Evolutionary conservation across 805 yeast genomes (phyloP), one percentile per base, ranked within the genome.

Genomic region (Cyberlindnera meyerae): DNA sequence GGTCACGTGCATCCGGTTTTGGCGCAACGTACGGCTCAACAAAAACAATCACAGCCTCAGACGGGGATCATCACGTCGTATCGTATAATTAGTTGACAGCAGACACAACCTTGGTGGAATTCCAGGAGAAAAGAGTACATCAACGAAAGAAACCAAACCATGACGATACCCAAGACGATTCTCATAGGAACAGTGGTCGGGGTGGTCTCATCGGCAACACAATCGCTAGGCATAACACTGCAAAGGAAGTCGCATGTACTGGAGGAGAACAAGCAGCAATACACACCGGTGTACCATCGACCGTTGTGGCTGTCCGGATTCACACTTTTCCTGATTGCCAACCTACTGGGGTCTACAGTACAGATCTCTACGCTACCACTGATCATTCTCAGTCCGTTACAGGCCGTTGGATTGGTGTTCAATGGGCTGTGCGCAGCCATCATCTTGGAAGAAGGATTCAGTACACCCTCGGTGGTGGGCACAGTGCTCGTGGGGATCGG

Each of bases 391-490:
- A 79, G 88, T 17, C 95, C 96, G 0, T 61, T 87, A 37, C 96
- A 87, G 55, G 86, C 94, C 18, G 76, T 81, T 17, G 95, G 96
- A 0, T 67, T 88, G n/a, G 88, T 87, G 3, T 87, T 88, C 67
- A 88, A 88, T 58, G 76, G 93, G 0, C 58, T 84, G 2, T 74
- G 86, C 51, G 84, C 93, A 29, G 57, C 82, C 14, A 39, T 84
- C 9, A 59, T 87, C 11, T 71, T 87, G 11, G 66, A 77, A 22
- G 96, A 87, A 52, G 65, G 67, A 1, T 83, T 85, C 55, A 79
- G 89, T 2, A 43, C 47, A 17, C 63, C 61, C 35, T 70, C 88
- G 2, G 61, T 73, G 1, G 39, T 62, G 8, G 95, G 95, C 4
- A 87, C 96, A 0, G 47, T 71, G 1, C 59, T 82, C 15, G 83